Conservation (phyloP, 768 basidiomycete species). For the Kwoniella sp. region DNA sequence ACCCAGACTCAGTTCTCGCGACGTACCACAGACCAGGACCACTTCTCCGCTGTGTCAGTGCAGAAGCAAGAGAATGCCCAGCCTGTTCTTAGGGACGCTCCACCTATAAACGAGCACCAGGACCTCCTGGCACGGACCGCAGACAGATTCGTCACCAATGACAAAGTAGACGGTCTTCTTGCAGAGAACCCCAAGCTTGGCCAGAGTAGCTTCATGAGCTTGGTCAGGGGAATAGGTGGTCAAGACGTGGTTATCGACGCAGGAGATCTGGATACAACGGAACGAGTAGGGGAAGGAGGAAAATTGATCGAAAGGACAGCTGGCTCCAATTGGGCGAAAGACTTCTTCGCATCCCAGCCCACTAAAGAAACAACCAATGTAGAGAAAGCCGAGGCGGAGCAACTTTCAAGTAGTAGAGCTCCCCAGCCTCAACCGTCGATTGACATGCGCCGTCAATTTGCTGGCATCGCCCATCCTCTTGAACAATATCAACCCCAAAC, state of each 20-base stretch:
- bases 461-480: neutral
- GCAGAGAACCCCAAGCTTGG: slow-evolving; percentile 40
- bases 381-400: neutral
- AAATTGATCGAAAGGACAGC: slow-evolving; percentile 15
- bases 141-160: slow-evolving; percentile 19
- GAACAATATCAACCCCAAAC: neutral
- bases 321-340: slow-evolving; percentile 29
- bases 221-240: slow-evolving; percentile 27
- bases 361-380: neutral
- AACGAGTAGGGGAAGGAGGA: slow-evolving; percentile 34
- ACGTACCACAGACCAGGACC: neutral
- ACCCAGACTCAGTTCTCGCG: neutral
- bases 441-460: neutral
- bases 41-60: too few species aligned
- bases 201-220: slow-evolving; percentile 35
- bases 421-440: neutral
- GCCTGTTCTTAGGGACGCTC: neutral
- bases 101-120: slow-evolving; percentile 28
- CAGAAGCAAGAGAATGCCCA: neutral
- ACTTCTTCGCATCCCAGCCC: slow-evolving; percentile 16
- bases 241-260: slow-evolving; percentile 33
- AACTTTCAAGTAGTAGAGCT: neutral
- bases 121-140: slow-evolving; percentile 37
- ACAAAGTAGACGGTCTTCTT: neutral
- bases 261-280: slow-evolving; percentile 14